Evolutionary conservation across 345 rosid genomes (phyloP), one percentile per base, ranked within the genome.

Genomic region (Sapria himalayana): DNA sequence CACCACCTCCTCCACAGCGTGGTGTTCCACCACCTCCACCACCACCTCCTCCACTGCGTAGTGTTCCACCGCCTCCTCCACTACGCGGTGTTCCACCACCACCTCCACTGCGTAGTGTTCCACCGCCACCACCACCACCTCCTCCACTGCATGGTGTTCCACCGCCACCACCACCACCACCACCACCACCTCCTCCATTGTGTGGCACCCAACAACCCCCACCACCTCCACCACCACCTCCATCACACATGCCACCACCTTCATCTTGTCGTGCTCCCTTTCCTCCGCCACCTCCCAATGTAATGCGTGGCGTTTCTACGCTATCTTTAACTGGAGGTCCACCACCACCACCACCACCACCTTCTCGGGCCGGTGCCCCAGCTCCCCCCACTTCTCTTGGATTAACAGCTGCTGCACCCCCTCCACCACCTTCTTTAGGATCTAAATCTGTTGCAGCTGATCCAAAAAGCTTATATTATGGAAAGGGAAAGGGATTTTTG

Each of bases 381-480:
- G 67, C 67, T 17, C 70, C 89, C n/a, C n/a, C n/a, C n/a, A n/a
- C n/a, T n/a, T n/a, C n/a, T 16, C 85, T 93, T 37, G 55, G 74
- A 47, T 71, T 65, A 41, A 80, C 84, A 5, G 80, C 72, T 42
- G 67, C 58, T 45, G 79, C 52, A 37, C 81, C 84, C 9, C 91
- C 85, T 52, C 94, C 80, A 31, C 85, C 92, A 47, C 85, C 81
- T 33, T 74, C 69, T 11, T 52, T 68, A 5, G 79, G 89, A 50
- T 61, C 60, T 22, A 66, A 46, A 50, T 72, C 71, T 63, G 55
- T 61, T 52, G 57, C 57, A 45, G 35, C 42, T 51, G 66, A 51
- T 54, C 55, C 59, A n/a, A 52, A 45, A 54, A 63, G 62, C 39
- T 29, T 50, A 17, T 33, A 54, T 51, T 54, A 64, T 1, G 89